phyloP scores from a whole-genome alignment of 2,329 filamentous ascomycete genomes.

The Alternaria viburni region DNA sequence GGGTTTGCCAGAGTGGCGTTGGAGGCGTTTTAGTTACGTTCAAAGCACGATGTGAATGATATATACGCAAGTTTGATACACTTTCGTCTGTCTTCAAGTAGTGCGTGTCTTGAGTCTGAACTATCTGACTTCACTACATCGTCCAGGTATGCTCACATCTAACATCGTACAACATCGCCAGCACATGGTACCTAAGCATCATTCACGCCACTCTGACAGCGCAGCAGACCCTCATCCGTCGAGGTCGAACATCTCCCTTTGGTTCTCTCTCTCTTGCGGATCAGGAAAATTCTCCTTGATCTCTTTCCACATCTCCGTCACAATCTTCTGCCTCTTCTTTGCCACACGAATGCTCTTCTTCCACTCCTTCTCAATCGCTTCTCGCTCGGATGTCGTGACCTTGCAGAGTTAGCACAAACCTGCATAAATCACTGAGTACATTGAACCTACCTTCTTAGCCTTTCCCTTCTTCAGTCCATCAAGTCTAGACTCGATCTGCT shows the following conservation, averaged over 20 bases:
- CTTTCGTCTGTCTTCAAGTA: neutral
- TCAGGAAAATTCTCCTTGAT: slow-evolving; percentile 58
- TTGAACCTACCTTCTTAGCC: slow-evolving; percentile 52
- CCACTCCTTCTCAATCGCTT: slow-evolving; percentile 55
- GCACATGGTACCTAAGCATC: neutral
- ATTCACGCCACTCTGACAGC: neutral
- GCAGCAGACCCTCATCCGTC: slow-evolving; percentile 33
- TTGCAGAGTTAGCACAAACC: neutral
- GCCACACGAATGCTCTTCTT: slow-evolving; percentile 51
- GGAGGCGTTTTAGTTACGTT: neutral
- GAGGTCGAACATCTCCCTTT: slow-evolving; percentile 55
- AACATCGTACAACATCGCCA: neutral
- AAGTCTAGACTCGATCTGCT: slow-evolving; percentile 51
- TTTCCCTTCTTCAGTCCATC: slow-evolving; percentile 49
- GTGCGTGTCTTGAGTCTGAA: neutral
- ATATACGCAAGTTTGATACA: neutral
- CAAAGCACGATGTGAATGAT: neutral
- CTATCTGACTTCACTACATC: neutral
- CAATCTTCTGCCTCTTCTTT: slow-evolving; percentile 56
- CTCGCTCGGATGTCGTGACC: slow-evolving; percentile 53
- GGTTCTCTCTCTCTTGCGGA: slow-evolving; percentile 54
- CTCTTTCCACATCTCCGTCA: slow-evolving; percentile 57
- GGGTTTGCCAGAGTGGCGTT: neutral
- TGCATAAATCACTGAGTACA: neutral
- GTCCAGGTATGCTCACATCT: neutral